These are phyloP conservation scores for Stemphylium lycopersici DNA, from an alignment of 2,329 filamentous ascomycete species.

Conservation along the genomic window DNA sequence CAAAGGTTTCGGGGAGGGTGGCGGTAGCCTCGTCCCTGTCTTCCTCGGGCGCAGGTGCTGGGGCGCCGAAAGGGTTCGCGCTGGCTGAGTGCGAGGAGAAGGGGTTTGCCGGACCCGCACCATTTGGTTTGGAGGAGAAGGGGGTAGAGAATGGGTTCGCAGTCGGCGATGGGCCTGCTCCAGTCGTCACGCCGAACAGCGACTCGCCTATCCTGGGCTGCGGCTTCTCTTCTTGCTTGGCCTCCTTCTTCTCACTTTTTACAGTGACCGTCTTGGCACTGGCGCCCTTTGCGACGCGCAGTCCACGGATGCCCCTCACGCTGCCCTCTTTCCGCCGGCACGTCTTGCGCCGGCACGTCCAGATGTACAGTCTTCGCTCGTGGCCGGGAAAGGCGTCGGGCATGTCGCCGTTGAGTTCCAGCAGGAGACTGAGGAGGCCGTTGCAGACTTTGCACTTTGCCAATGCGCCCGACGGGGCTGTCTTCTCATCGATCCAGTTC, in stretches of 20 bases:
- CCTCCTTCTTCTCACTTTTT: slow-evolving; percentile 27
- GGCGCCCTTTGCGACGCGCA: slow-evolving; percentile 59
- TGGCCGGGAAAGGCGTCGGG: slow-evolving; percentile 85
- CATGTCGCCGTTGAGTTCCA: slow-evolving; percentile 90
- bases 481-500: slow-evolving; percentile 82
- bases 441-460: slow-evolving; percentile 90
- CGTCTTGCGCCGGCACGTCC: slow-evolving; percentile 76
- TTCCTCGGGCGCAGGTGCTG: slow-evolving; percentile 49
- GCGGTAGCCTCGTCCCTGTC: slow-evolving; percentile 32
- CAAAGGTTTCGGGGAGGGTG: slow-evolving; percentile 76
- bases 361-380: slow-evolving; percentile 86
- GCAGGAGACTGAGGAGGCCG: slow-evolving; percentile 78
- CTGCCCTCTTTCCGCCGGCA: slow-evolving; percentile 85
- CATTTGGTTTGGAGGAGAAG: slow-evolving; percentile 58
- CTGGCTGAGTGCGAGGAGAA: slow-evolving; percentile 54
- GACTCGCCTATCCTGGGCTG: slow-evolving; percentile 66
- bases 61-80: slow-evolving; percentile 46
- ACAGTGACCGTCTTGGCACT: slow-evolving; percentile 23
- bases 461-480: slow-evolving; percentile 74
- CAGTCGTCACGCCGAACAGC: slow-evolving; percentile 69
- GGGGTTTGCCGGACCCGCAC: slow-evolving; percentile 58
- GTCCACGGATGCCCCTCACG: slow-evolving; percentile 74
- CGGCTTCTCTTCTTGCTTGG: slow-evolving; percentile 39
- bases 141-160: slow-evolving; percentile 58
- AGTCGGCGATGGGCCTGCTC: slow-evolving; percentile 20